Conservation (phyloP, 2,329 filamentous ascomycete genomes). For the Ilyonectria robusta region DNA sequence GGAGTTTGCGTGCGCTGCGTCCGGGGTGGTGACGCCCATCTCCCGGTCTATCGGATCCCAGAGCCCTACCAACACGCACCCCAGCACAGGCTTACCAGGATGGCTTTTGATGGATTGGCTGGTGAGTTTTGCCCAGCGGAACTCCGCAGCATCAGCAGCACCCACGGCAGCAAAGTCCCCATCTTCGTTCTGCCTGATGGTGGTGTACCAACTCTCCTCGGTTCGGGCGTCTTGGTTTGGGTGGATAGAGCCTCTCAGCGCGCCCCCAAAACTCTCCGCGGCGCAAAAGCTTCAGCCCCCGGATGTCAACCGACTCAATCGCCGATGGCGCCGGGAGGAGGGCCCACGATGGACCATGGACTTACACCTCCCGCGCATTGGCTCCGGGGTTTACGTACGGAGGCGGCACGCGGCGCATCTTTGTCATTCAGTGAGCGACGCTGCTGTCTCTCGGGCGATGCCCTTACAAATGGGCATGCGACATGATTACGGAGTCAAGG, state of each 20-base stretch:
- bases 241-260: background rate
- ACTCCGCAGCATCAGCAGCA: too few species aligned
- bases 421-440: background rate
- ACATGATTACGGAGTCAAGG: background rate
- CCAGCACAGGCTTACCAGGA: too few species aligned
- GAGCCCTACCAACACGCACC: background rate
- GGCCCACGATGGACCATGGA: slow-evolving; percentile 29
- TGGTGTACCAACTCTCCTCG: too few species aligned
- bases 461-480: background rate
- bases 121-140: too few species aligned
- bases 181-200: too few species aligned
- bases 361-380: slow-evolving; percentile 1
- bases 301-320: slow-evolving; percentile 39
- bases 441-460: background rate
- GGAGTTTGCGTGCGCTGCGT: background rate
- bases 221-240: too few species aligned
- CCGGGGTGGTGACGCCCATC: slow-evolving; percentile 1
- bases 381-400: slow-evolving; percentile 7
- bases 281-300: slow-evolving; percentile 39
- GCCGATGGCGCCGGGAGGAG: slow-evolving; percentile 39
- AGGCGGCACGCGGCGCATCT: background rate
- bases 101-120: too few species aligned
- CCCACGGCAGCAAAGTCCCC: too few species aligned
- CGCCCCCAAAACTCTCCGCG: slow-evolving; percentile 26
- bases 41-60: slow-evolving; percentile 8